A percentile compares a stretch with the other conserved stretches of the same genome.
Evolutionary conservation across 768 basidiomycete genomes (phyloP).

Genomic region (Hericium coralloides): DNA sequence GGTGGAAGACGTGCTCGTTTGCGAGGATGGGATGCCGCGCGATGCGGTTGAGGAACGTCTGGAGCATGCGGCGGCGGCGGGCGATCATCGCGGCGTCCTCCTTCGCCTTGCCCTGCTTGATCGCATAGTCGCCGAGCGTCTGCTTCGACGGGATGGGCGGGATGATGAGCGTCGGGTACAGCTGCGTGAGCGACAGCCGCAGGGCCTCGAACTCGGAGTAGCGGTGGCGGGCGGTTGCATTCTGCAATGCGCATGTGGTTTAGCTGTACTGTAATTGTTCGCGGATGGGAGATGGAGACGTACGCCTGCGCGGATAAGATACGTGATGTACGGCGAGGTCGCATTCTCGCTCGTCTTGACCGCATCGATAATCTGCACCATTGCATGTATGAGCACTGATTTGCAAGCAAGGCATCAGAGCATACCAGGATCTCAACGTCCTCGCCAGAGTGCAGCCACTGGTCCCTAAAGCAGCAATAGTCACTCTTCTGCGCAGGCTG

Average conservation of each 20-base stretch:
- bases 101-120: constrained; percentile 93
- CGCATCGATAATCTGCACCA: constrained; percentile 79
- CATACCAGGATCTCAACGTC: constrained; percentile 73
- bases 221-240: constrained; percentile 73
- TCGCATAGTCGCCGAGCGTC: constrained; percentile 90
- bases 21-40: constrained; percentile 93
- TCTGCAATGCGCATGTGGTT: constrained; percentile 33
- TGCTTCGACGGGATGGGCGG: constrained; percentile 98
- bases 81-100: constrained; percentile 92
- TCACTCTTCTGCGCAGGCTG: constrained; percentile 58
- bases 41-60: constrained; percentile 86
- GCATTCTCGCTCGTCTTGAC: constrained; percentile 89
- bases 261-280: background rate
- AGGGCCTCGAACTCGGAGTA: constrained; percentile 98
- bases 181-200: constrained; percentile 67
- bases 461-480: constrained; percentile 70
- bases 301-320: constrained; percentile 79
- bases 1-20: constrained; percentile 92
- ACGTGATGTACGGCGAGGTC: constrained; percentile 88
- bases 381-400: background rate
- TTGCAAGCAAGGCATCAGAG: constrained; percentile 4
- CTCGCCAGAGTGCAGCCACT: constrained; percentile 72
- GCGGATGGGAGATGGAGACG: background rate
- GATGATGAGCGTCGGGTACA: constrained; percentile 94
- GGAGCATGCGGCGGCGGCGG: constrained; percentile 86